Evolutionary conservation across 2,329 filamentous ascomycete genomes (phyloP), one percentile per base, ranked within the genome.

Genomic region (Fusarium zealandicum): DNA sequence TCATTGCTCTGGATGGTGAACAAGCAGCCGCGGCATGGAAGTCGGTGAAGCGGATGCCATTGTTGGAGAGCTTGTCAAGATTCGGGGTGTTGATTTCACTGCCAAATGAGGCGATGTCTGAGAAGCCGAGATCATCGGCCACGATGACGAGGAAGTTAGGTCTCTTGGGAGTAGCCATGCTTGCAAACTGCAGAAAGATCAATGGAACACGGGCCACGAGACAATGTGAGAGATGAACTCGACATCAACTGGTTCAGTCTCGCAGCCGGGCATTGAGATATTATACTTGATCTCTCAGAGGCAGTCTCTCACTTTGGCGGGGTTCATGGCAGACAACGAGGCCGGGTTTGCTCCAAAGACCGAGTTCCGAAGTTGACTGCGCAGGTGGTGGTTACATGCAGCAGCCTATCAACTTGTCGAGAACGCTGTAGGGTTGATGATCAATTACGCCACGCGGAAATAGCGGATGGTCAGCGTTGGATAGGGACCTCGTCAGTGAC

Each of bases 21-120:
- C 83, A 87, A 42, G 84, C 83, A 4, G 84, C 81, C 0, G 85
- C 84, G 2, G 83, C 81, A 64, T 87, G 84, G 70, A 86, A 87
- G 61, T 86, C 82, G 0, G 83, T 86, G 63, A 86, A 84, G 4
- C 83, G 80, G 16, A 87, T 70, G 18, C 84, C 80, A 38, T 68
- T 64, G 16, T 76, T 72, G 6, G 80, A 77, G 5, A 83, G 69
- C 20, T 78, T 79, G 70, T 86, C 82, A 31, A 87, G 75, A 63
- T 84, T 82, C 1, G 84, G 84, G 0, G 84, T 87, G 28, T 77
- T 77, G 64, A 86, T 86, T 69, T 86, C 83, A 57, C 81, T 78
- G 38, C 84, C 83, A 61, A 84, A 86, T 64, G 80, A 82, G 45
- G 80, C 80, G 22, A 84, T 76, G 61, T 86, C 83, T 37, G 80